Base-by-base conservation (phyloP, 1,139 yeast species). In the Debaryomyces sp. region DNA sequence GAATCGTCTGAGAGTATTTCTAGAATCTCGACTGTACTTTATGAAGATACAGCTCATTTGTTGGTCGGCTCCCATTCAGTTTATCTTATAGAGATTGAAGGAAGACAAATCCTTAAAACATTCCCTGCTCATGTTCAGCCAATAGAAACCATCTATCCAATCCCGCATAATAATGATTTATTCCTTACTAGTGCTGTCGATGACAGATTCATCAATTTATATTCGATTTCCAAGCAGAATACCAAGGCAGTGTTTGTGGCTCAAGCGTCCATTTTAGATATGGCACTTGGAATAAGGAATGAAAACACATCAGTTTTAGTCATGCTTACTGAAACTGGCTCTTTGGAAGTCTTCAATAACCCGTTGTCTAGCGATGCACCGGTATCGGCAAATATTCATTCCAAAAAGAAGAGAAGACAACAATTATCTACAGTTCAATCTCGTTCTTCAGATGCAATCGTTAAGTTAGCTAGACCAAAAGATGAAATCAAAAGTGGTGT, bases 61-160 rank as follows among this genome's bases (percentile, higher is more conserved):
- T 70, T 88, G 51, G 66, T 84, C 12, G 90, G 89, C 1, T 78
- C 92, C 0, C 88, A 85, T 58, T 78, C 85, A 34, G 73, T 85
- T 27, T 76, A 78, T 49, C 63, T 85, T 51, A 69, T 84, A 27
- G 80, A 82, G 57, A 59, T 73, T 15, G 55, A 68, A 3, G 53
- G 63, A 18, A 72, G 68, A 44, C 61, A 67, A 46, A 65, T 79
- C 3, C 61, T 71, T 34, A 71, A 70, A 55, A 76, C 84, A 1
- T 83, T 80, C 61, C 91, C 95, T 0, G 94, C 90, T 17, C 95
- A 89, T 62, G 80, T 88, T 30, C 80, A 88, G 32, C 84, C 89
- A 3, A 76, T 88, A 36, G 77, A 72, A 53, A 63, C 82, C 10
- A 69, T 82, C 18, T 49, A 73, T 29, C 66, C 78, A 6, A 62